Evolutionary conservation across 202 grass and related monocot genomes (phyloP), one percentile per base, ranked within the genome.

Genomic region (Saccharum hybrid): DNA sequence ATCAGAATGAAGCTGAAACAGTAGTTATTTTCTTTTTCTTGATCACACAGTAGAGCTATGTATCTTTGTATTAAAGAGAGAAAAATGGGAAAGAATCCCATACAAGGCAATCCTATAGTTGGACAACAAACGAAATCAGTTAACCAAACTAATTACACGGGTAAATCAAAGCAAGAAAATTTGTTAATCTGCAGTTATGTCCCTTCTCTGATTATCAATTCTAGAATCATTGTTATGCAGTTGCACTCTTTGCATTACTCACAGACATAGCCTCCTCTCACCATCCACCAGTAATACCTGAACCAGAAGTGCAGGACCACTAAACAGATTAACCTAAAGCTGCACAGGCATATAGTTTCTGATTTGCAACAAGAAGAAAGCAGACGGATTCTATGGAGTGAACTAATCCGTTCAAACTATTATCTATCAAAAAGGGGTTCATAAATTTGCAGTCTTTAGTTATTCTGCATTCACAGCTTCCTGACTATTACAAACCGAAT

Each of bases 381-480:
- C 61, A 60, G 12, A 12, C 36, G 3, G 13, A 61, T 61, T 69
- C 65, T 51, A 43, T 78, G 13, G 39, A 23, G 11, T 37, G 63
- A 70, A 16, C 38, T 38, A 22, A 71, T 49, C 52, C 18, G 8
- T 28, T 70, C 39, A 70, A 71, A 69, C n/a, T 78, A 15, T 63
- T 56, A 49, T 19, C 23, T 48, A 85, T 42, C 30, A 78, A 71
- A 71, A 61, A 70, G 8, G 23, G 63, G 43, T 23, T 12, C 38
- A 69, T 61, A 76, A 68, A 70, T 63, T 75, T 68, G 68, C 46
- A 48, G 46, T 31, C 6, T 64, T 54, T 39, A 12, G 34, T 74
- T 82, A 78, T 66, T 86, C 66, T 82, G 7, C 46, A 74, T 49
- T 78, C 19, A 62, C 74, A 76, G 49, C 30, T 67, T 82, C 88